Conservation (phyloP, 2,329 filamentous ascomycete genomes). For the Colletotrichum sp. region DNA sequence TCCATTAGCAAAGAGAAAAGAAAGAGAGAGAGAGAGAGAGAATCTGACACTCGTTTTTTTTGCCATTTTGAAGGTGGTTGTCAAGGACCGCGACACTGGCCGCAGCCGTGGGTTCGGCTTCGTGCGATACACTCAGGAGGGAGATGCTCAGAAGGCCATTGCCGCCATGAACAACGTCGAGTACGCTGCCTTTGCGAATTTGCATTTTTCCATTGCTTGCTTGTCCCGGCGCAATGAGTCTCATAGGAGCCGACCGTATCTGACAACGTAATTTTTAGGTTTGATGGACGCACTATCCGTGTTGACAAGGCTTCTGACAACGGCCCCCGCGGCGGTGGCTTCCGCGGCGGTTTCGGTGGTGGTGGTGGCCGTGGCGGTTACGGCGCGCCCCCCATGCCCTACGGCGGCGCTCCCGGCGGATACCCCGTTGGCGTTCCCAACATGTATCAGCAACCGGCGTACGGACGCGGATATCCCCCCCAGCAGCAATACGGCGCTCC, state of each 20-base stretch:
- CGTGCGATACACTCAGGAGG: conserved; percentile 82
- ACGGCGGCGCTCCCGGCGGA: conserved; percentile 28
- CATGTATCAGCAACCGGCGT: conserved; percentile 43
- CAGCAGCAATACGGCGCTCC: conserved; percentile 39
- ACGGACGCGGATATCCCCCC: conserved; percentile 50
- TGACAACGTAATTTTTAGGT: conserved; percentile 56
- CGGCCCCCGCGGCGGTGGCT: conserved; percentile 64
- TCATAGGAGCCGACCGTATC: neutral
- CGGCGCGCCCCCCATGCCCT: conserved; percentile 35
- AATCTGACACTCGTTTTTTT: conserved; percentile 23
- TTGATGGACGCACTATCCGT: conserved; percentile 92
- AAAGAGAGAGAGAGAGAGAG: neutral
- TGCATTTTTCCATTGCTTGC: conserved; percentile 12
- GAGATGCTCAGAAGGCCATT: conserved; percentile 80
- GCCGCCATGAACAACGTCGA: conserved; percentile 85
- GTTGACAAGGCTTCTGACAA: conserved; percentile 95
- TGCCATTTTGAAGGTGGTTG: conserved; percentile 73
- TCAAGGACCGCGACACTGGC: conserved; percentile 96
- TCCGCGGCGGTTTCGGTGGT: conserved; percentile 43
- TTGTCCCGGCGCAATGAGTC: conserved; percentile 24
- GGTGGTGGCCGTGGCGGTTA: conserved; percentile 38
- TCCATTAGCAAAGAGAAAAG: neutral
- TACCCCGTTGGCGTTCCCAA: conserved; percentile 40
- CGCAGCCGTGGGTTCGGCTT: conserved; percentile 98
- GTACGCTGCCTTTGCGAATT: conserved; percentile 57